Base-by-base conservation (phyloP, 495 filamentous ascomycete genomes). In the Penicillium diatomitis region DNA sequence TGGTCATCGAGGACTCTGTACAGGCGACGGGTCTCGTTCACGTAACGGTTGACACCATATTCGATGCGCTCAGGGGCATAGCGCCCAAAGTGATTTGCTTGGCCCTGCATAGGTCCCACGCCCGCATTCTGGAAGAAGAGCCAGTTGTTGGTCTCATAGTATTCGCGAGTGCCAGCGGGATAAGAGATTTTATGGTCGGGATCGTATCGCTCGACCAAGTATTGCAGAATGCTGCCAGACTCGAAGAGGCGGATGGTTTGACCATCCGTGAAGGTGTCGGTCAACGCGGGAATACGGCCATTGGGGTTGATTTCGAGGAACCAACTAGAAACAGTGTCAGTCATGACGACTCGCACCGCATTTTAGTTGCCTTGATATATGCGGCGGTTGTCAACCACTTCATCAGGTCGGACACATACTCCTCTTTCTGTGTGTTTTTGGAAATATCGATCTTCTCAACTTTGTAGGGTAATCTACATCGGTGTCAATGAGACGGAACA, bases 231-330 rank as follows among this genome's bases (percentile, higher is more conserved):
- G 48, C 83, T 73, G 44, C 87, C 90, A 51, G 80, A 85, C 65
- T 96, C 90, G 58, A 95, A 96, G 4, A 96, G 54, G 11, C 75
- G 70, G 65, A 95, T 89, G 32, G 70, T 68, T 55, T 85, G 72
- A 48, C 88, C 88, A 61, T 92, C 85, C 1, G 54, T 56, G 58
- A 84, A 80, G 8, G 76, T 81, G 63, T 96, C 91, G 28, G 86
- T 90, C 28, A 96, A 56, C 10, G 90, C 90, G n/a, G 90, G 90
- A 56, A 96, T 95, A 49, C 91, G 87, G 55, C 90, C 90, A 61
- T 96, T 95, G 46, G 90, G 90, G 69, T 95, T 95, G 66, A 96
- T 92, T 35, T 80, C 81, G 37, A 95, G 77, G 72, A 91, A 96
- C 87, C 87, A 94, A 47, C 70, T 73, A 38, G 9, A 30, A 2